Conservation (phyloP, 1,284 basidiomycete genomes). For the Cutaneotrichosporon curvatum region DNA sequence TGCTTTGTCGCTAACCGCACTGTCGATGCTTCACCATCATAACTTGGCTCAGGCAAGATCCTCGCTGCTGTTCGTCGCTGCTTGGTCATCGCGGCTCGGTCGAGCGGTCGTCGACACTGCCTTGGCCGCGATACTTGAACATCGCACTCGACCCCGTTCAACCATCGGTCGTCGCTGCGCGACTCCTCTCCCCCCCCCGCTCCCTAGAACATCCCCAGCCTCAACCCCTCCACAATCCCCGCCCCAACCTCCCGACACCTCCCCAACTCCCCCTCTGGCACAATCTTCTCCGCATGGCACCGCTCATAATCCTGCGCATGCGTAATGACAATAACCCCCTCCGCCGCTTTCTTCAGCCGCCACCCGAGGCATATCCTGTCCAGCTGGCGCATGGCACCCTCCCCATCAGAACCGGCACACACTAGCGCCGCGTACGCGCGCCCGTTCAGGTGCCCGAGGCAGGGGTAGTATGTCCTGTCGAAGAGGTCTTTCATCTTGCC, state of each 20-base stretch:
- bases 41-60: no score
- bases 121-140: no score
- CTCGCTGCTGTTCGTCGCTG: no score
- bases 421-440: conserved; percentile 15
- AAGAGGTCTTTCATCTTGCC: conserved; percentile 17
- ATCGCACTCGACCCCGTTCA: no score
- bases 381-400: conserved; percentile 11
- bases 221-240: conserved; percentile 13
- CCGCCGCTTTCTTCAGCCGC: conserved; percentile 10
- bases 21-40: no score
- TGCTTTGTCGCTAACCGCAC: no score
- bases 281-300: conserved; percentile 9
- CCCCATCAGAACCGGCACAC: conserved; percentile 15
- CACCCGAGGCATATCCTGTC: conserved; percentile 14
- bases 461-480: conserved; percentile 14
- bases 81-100: no score
- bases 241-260: conserved; percentile 10
- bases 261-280: conserved; percentile 3
- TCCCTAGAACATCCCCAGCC: conserved; percentile 11
- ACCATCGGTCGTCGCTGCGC: no score
- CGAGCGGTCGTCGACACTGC: no score
- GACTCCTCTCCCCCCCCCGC: no score
- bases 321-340: conserved; percentile 10
- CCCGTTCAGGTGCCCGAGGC: conserved; percentile 10
- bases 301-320: conserved; percentile 14